Evolutionary conservation across 306 rosid species (phyloP), one percentile per base, ranked within the genome.

Genomic region (Inga leiocalycina): DNA sequence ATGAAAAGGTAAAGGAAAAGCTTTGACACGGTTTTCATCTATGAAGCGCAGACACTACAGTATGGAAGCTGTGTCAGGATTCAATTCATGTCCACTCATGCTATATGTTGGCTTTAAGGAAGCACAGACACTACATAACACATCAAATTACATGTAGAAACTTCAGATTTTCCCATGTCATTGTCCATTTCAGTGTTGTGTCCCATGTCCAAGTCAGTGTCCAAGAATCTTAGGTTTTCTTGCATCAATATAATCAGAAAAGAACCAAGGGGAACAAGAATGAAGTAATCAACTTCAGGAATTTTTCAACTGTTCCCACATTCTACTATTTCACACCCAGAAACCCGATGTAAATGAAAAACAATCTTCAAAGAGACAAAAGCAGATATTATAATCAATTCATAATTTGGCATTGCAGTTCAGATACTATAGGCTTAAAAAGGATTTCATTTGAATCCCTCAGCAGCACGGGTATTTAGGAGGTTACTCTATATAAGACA

Each of bases 321-420:
- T 54, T 76, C 77, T 43, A 54, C 64, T 20, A 78, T 44, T 16
- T 78, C 81, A 62, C 74, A 44, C 20, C 71, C 32, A 78, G 61
- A 48, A 32, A 64, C 19, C 73, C 32, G 5, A 46, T 64, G 32
- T 49, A 19, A 78, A 12, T 27, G 14, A 3, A 11, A 75, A 34
- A 24, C 6, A 8, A 48, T 41, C 24, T 27, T 11, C 12, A 34
- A 79, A 48, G 19, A 17, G 37, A 68, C 22, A 68, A 73, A 16
- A 10, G 72, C 4, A 84, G 20, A 22, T 32, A 16, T 3, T 76
- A 70, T 62, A 71, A 81, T 49, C 52, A 75, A 37, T 30, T 71
- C n/a, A 69, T 22, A 82, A 76, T 57, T 80, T 54, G 56, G 9
- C 74, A 84, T 70, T n/a, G 65, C 71, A 64, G n/a, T 48, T 80